These are phyloP conservation scores for Eucalyptus cloeziana DNA, from an alignment of 345 rosid species.

Conservation along the genomic window DNA sequence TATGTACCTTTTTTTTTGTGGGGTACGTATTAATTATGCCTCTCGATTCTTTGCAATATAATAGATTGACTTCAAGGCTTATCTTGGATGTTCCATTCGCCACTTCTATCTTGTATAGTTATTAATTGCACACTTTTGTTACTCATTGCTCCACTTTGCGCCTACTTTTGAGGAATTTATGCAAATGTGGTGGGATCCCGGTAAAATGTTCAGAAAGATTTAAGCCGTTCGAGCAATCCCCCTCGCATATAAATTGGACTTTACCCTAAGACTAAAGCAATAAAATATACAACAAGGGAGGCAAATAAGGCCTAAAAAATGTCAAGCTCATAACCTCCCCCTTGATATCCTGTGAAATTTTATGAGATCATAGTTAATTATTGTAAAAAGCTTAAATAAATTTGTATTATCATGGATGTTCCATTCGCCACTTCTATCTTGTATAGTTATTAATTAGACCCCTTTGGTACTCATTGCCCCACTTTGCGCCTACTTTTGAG, in stretches of 20 bases:
- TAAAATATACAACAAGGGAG: neutral
- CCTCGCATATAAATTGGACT: neutral
- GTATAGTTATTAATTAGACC: no score
- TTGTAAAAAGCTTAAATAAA: neutral
- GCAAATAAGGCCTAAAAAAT: neutral
- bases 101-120: neutral
- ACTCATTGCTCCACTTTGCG: neutral
- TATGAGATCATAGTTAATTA: neutral
- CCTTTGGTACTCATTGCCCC: no score
- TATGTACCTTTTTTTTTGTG: neutral
- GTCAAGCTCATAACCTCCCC: rapidly evolving
- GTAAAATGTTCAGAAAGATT: neutral
- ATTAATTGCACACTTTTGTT: neutral
- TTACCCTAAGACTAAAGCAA: neutral
- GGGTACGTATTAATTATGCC: neutral
- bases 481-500: no score
- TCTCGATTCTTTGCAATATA: neutral
- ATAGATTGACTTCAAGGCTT: neutral
- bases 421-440: no score
- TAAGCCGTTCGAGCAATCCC: neutral
- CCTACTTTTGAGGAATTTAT: neutral
- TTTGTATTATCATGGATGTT: no score
- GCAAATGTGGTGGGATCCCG: neutral
- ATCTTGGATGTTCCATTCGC: neutral
- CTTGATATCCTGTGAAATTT: neutral